Conservation (phyloP, 495 filamentous ascomycete species). For the Chlorociboria aeruginascens region DNA sequence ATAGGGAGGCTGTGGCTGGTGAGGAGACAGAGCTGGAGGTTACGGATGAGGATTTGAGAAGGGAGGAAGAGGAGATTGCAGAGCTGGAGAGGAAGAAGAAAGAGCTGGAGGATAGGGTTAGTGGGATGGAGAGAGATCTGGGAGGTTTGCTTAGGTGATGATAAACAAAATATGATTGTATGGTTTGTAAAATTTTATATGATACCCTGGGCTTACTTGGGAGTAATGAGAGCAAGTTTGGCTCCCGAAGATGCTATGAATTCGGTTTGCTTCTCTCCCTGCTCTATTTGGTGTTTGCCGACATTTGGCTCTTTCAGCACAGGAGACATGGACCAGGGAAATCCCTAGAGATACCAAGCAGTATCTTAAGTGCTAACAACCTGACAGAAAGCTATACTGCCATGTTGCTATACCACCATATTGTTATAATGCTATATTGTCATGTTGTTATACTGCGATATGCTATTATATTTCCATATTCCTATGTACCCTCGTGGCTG, state of each 20-base stretch:
- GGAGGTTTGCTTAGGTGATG: slow-evolving; percentile 38
- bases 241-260: too few relatives aligned
- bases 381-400: too few relatives aligned
- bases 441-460: too few relatives aligned
- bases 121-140: slow-evolving; percentile 70
- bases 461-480: too few relatives aligned
- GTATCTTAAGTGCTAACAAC: too few relatives aligned
- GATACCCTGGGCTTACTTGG: background rate
- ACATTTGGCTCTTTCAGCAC: background rate
- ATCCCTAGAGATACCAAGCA: too few relatives aligned
- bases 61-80: slow-evolving; percentile 68
- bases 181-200: background rate
- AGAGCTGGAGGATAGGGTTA: slow-evolving; percentile 63
- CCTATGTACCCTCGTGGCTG: too few relatives aligned
- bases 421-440: too few relatives aligned
- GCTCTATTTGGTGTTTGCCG: background rate
- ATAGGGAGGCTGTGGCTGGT: slow-evolving; percentile 2
- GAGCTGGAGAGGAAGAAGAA: slow-evolving; percentile 69
- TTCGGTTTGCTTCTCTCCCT: too few relatives aligned
- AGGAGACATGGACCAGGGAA: background rate
- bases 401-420: too few relatives aligned
- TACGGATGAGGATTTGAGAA: slow-evolving; percentile 63
- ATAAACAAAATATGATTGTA: background rate
- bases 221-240: too few relatives aligned
- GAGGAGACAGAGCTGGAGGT: slow-evolving; percentile 22